phyloP scores from a whole-genome alignment of 306 rosid species.

The Pterocarpus santalinus region DNA sequence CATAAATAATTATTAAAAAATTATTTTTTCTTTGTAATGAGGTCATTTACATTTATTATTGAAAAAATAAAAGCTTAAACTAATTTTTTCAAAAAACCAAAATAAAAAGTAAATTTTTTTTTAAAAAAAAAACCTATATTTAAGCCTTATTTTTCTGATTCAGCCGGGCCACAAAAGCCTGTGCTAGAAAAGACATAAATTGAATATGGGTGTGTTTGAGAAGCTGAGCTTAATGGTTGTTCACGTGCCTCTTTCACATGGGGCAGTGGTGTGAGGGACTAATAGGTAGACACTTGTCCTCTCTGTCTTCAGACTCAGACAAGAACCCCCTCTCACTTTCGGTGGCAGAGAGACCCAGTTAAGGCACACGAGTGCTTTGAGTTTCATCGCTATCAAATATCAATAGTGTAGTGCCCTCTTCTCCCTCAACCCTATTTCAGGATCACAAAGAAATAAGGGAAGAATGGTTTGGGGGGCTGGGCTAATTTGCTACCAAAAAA shows the following conservation, averaged over 20 bases:
- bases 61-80: too few relatives aligned
- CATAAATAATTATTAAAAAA: too few relatives aligned
- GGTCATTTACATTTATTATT: too few relatives aligned
- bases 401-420: conserved; percentile 5
- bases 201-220: not conserved
- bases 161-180: not conserved
- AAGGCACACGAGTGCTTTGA: conserved; percentile 64
- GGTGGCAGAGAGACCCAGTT: conserved; percentile 39
- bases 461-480: not conserved
- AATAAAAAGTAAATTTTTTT: too few relatives aligned
- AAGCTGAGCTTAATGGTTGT: not conserved
- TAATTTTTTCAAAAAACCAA: too few relatives aligned
- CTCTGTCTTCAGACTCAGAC: conserved; percentile 36
- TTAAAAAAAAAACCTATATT: too few relatives aligned
- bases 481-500: conserved; percentile 16
- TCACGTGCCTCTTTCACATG: conserved; percentile 42
- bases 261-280: conserved; percentile 35
- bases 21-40: too few relatives aligned
- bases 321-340: conserved; percentile 52
- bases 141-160: too few relatives aligned
- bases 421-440: not conserved
- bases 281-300: conserved; percentile 15
- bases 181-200: not conserved
- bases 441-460: not conserved
- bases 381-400: conserved; percentile 65